These are phyloP conservation scores for Irpex sp. DNA, from an alignment of 1,284 basidiomycete species.

Conservation along the genomic window DNA sequence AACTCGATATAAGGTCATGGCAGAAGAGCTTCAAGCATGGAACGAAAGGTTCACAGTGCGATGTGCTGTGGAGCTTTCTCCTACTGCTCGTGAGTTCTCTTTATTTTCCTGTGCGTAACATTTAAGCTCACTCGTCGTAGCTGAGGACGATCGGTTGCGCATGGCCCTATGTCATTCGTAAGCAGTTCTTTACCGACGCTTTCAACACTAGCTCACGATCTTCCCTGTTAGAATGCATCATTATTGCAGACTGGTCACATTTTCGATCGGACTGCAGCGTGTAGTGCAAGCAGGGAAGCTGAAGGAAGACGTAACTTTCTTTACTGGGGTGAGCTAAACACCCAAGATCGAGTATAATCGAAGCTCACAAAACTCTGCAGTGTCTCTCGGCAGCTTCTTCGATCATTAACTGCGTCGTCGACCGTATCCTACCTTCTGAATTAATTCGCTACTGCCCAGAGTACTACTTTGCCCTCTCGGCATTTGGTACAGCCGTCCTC, in stretches of 20 bases:
- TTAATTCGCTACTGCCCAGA: conserved; percentile 40
- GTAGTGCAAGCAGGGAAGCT: conserved; percentile 20
- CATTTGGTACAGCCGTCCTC: conserved; percentile 38
- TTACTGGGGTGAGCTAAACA: conserved; percentile 16
- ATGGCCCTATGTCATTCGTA: conserved; percentile 28
- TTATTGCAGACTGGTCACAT: conserved; percentile 32
- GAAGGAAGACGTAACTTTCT: conserved; percentile 16
- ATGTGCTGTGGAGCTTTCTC: conserved; percentile 18
- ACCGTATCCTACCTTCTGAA: conserved; percentile 25
- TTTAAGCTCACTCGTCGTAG: conserved; percentile 8
- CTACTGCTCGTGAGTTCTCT: conserved; percentile 8
- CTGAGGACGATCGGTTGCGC: conserved; percentile 21
- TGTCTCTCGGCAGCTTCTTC: conserved; percentile 29
- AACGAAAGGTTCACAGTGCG: conserved; percentile 16
- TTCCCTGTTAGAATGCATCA: conserved; percentile 22
- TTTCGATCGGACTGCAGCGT: conserved; percentile 29
- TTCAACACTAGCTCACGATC: neutral
- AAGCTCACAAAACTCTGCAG: conserved; percentile 12
- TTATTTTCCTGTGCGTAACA: neutral
- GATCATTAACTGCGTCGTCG: conserved; percentile 27
- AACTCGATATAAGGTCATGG: conserved; percentile 19
- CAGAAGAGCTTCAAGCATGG: conserved; percentile 25
- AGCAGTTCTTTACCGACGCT: conserved; percentile 5
- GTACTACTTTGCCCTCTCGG: conserved; percentile 36
- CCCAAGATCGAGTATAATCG: neutral